These are phyloP conservation scores for Aspergillus kassunensis DNA, from an alignment of 495 filamentous ascomycete species.

Conservation along the genomic window DNA sequence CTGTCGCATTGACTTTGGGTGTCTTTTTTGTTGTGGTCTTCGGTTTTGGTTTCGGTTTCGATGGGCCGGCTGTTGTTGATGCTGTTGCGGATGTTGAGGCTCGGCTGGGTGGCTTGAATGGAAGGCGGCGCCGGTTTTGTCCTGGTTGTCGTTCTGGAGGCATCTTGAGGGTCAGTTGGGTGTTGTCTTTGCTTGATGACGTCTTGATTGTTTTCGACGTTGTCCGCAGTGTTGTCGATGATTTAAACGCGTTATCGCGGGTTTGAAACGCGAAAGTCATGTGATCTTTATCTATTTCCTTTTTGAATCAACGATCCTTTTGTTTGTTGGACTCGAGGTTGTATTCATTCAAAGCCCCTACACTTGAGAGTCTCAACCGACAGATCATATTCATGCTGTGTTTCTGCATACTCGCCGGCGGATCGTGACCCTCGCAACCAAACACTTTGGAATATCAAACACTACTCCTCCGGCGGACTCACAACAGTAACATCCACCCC, in stretches of 20 bases:
- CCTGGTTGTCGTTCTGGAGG: slow-evolving; percentile 32
- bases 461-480: slow-evolving; percentile 13
- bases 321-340: too few relatives aligned
- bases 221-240: background rate
- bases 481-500: slow-evolving; percentile 28
- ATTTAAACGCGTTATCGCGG: slow-evolving; percentile 4
- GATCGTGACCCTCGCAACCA: too few relatives aligned
- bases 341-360: too few relatives aligned
- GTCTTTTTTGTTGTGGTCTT: too few relatives aligned
- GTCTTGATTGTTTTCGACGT: background rate
- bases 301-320: background rate
- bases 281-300: slow-evolving; percentile 20
- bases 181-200: background rate
- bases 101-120: slow-evolving; percentile 50
- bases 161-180: slow-evolving; percentile 19
- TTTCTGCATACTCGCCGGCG: too few relatives aligned
- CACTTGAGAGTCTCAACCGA: too few relatives aligned
- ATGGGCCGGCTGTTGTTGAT: slow-evolving; percentile 9
- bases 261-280: slow-evolving; percentile 31
- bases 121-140: slow-evolving; percentile 41
- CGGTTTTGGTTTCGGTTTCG: slow-evolving; percentile 5
- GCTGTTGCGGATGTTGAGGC: slow-evolving; percentile 19
- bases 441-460: too few relatives aligned
- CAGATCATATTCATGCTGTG: too few relatives aligned
- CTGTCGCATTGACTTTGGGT: too few relatives aligned